These are phyloP conservation scores for Verticillium zaregamsianum DNA, from an alignment of 2,329 filamentous ascomycete genomes.

Conservation along the genomic window DNA sequence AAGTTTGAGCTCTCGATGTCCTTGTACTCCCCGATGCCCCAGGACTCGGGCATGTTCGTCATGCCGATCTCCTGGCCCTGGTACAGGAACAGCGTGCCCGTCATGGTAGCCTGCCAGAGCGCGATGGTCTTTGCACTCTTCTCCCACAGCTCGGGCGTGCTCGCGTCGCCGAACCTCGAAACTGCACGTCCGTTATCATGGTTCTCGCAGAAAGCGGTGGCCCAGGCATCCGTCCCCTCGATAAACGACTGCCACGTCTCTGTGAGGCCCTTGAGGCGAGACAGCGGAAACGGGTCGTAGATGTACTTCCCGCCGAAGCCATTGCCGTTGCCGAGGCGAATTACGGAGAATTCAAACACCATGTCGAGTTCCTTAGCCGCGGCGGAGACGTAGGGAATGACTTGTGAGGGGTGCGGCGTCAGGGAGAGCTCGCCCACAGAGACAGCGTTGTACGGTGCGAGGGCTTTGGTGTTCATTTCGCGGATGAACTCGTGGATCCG, in stretches of 20 bases:
- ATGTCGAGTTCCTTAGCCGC: slow-evolving; percentile 53
- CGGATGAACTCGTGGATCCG: slow-evolving; percentile 57
- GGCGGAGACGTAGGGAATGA: slow-evolving; percentile 51
- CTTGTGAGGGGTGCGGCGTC: slow-evolving; percentile 46
- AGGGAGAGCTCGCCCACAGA: slow-evolving; percentile 60
- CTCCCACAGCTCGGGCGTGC: slow-evolving; percentile 36
- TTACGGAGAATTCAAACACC: slow-evolving; percentile 57
- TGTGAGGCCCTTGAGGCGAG: slow-evolving; percentile 38
- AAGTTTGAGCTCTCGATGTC: slow-evolving; percentile 51
- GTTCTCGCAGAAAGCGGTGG: slow-evolving; percentile 59
- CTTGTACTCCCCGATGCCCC: slow-evolving; percentile 49
- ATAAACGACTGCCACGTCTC: slow-evolving; percentile 46
- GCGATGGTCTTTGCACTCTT: slow-evolving; percentile 50
- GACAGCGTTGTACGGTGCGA: slow-evolving; percentile 52
- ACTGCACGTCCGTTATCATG: slow-evolving; percentile 59
- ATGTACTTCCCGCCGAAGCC: slow-evolving; percentile 41
- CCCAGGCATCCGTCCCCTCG: slow-evolving; percentile 48
- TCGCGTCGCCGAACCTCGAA: slow-evolving; percentile 46
- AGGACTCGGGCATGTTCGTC: slow-evolving; percentile 48
- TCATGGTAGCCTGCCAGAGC: slow-evolving; percentile 42
- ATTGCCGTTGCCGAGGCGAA: slow-evolving; percentile 49
- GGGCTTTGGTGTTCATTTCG: slow-evolving; percentile 51
- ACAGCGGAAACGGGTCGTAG: slow-evolving; percentile 43
- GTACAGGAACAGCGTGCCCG: slow-evolving; percentile 53
- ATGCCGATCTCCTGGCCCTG: slow-evolving; percentile 61